Conservation (phyloP, 2,329 filamentous ascomycete species). For the Arthrobotrys iridis region DNA sequence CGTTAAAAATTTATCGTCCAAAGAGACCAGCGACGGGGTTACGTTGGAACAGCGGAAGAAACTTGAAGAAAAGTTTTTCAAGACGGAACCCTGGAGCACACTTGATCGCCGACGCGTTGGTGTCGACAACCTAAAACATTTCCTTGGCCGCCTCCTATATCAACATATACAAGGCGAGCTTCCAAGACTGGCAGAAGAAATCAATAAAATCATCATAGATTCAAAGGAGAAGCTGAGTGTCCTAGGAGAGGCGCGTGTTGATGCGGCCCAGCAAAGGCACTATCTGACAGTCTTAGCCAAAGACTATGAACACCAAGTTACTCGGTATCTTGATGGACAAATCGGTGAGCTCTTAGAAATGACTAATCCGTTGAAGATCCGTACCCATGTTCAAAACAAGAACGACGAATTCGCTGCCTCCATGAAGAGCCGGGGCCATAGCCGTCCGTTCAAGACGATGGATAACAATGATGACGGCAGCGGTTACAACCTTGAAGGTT, state of each 20-base stretch:
- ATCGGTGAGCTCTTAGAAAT: conserved; percentile 61
- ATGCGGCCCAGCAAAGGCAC: conserved; percentile 59
- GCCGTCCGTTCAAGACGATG: conserved; percentile 53
- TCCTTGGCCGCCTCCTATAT: conserved; percentile 62
- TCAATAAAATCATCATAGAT: conserved; percentile 56
- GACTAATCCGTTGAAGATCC: conserved; percentile 39
- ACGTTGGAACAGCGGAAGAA: conserved; percentile 36
- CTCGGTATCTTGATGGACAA: conserved; percentile 60
- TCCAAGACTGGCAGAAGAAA: conserved; percentile 63
- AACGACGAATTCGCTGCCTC: conserved; percentile 57
- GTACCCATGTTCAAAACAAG: conserved; percentile 56
- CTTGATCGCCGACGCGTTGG: conserved; percentile 60
- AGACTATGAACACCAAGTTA: conserved; percentile 61
- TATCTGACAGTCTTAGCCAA: conserved; percentile 61
- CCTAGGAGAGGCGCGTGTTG: conserved; percentile 58
- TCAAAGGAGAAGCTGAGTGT: not conserved
- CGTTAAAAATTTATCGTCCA: conserved; percentile 55
- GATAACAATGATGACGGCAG: not conserved
- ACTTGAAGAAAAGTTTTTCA: conserved; percentile 55
- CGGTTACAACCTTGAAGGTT: not conserved
- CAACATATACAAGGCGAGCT: conserved; percentile 63
- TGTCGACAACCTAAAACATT: conserved; percentile 61
- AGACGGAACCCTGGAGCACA: conserved; percentile 52
- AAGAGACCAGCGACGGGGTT: conserved; percentile 47
- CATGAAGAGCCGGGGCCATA: conserved; percentile 58